A percentile compares a stretch with the other conserved stretches of the same genome.
Conservation (phyloP, 768 basidiomycete genomes). For the Crepidotus variabilis region DNA sequence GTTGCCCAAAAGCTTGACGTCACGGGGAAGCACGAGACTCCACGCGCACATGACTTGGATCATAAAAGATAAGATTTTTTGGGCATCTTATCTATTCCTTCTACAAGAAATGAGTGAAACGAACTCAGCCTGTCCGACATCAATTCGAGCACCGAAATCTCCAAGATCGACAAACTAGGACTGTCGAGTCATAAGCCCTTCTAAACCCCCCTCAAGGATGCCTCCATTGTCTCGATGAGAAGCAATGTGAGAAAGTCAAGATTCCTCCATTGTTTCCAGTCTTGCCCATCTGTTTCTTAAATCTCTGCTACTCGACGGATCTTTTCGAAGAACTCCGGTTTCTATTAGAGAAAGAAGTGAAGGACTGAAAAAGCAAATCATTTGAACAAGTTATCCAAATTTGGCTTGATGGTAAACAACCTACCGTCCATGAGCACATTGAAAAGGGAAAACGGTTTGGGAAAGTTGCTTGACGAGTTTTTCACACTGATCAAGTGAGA, state of each 20-base stretch:
- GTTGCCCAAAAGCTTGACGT: conserved; percentile 3
- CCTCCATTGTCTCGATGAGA: neutral
- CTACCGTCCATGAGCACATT: conserved; percentile 94
- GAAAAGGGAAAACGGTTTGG: conserved; percentile 80
- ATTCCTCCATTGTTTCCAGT: conserved; percentile 18
- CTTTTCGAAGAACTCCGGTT: conserved; percentile 14
- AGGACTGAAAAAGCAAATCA: conserved; percentile 25
- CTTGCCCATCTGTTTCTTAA: conserved; percentile 23
- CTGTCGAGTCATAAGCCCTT: conserved; percentile 8
- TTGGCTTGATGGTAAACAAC: conserved; percentile 12
- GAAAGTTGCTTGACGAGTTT: conserved; percentile 65
- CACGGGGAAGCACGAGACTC: neutral
- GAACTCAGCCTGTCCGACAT: conserved; percentile 5
- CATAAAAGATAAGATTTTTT: too few relatives aligned
- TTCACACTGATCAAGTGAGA: conserved; percentile 66
- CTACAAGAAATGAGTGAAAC: conserved; percentile 10
- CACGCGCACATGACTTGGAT: too few relatives aligned
- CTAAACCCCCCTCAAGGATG: conserved; percentile 12
- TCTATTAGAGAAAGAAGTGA: conserved; percentile 37
- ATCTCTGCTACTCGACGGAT: conserved; percentile 13
- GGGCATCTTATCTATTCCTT: neutral
- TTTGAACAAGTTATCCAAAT: conserved; percentile 6
- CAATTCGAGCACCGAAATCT: conserved; percentile 8
- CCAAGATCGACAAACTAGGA: conserved; percentile 17
- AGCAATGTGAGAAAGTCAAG: conserved; percentile 7